Percentiles rank a stretch among this genome's conserved stretches.
Evolutionary conservation across 768 basidiomycete genomes (phyloP).

Genomic region (Lactifluus piperatus): DNA sequence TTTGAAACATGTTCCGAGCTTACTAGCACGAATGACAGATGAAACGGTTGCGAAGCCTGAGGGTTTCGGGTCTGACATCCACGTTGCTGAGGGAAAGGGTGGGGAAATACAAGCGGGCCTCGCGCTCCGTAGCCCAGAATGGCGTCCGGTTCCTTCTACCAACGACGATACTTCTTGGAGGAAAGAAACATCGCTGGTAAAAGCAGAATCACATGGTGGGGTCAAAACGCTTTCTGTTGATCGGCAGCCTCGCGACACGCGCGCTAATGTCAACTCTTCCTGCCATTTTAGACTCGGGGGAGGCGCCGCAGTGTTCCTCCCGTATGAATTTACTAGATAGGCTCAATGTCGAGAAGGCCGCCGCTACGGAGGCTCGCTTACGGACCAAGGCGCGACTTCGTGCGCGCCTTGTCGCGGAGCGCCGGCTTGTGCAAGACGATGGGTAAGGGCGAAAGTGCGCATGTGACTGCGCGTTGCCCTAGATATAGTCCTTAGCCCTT

Average conservation of each 20-base stretch:
- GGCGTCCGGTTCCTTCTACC: neutral
- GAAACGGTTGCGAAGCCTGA: neutral
- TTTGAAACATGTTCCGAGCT: neutral
- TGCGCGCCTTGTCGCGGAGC: constrained; percentile 9
- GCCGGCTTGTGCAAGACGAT: neutral
- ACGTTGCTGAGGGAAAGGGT: neutral
- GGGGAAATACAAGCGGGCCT: neutral
- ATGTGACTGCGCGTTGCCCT: neutral
- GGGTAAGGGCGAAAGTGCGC: neutral
- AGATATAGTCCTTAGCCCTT: neutral
- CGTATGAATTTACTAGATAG: constrained; percentile 35
- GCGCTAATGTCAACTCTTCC: neutral
- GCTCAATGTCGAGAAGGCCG: constrained; percentile 37
- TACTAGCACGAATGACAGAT: neutral
- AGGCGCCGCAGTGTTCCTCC: constrained; percentile 17
- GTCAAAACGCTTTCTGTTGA: constrained; percentile 8
- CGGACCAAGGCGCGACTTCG: constrained; percentile 18
- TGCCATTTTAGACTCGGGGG: neutral
- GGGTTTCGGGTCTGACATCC: neutral
- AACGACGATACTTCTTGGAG: constrained; percentile 3
- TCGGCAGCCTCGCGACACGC: constrained; percentile 13
- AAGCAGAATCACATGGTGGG: neutral
- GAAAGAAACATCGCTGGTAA: neutral
- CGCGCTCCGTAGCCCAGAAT: neutral
- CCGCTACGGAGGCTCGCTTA: constrained; percentile 20